These are phyloP conservation scores for Leccinum pachyderme DNA, from an alignment of 1,284 basidiomycete species.

Conservation along the genomic window DNA sequence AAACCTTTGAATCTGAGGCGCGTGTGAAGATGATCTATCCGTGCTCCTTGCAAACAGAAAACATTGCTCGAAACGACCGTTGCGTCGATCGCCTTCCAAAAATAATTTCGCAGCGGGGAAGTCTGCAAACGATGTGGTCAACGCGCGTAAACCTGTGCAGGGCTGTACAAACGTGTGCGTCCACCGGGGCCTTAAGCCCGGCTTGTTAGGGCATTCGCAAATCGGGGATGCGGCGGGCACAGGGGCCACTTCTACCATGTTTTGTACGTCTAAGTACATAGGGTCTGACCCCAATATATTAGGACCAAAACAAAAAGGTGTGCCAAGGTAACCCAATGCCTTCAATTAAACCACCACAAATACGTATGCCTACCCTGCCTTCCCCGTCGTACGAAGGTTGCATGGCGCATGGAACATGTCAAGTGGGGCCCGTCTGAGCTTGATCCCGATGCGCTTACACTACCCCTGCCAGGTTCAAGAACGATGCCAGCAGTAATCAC, in stretches of 20 bases:
- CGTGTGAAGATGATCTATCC: constrained; percentile 28
- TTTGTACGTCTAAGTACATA: too few relatives aligned
- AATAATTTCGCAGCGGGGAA: constrained; percentile 29
- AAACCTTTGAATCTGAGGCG: constrained; percentile 23
- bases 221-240: background rate
- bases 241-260: background rate
- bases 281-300: background rate
- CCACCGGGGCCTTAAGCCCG: background rate
- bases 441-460: background rate
- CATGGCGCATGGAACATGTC: background rate
- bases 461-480: background rate
- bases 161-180: background rate
- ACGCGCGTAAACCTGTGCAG: background rate
- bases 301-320: too few relatives aligned
- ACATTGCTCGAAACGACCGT: constrained; percentile 12
- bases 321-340: too few relatives aligned
- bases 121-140: constrained; percentile 13
- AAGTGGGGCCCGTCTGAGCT: background rate
- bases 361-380: constrained; percentile 1
- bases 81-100: constrained; percentile 17
- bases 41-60: constrained; percentile 18
- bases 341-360: too few relatives aligned
- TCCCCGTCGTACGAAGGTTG: background rate
- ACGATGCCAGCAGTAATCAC: background rate
- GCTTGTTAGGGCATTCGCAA: background rate